Evolutionary conservation across 2,329 filamentous ascomycete genomes (phyloP).

Genomic region (Metarhizium album): DNA sequence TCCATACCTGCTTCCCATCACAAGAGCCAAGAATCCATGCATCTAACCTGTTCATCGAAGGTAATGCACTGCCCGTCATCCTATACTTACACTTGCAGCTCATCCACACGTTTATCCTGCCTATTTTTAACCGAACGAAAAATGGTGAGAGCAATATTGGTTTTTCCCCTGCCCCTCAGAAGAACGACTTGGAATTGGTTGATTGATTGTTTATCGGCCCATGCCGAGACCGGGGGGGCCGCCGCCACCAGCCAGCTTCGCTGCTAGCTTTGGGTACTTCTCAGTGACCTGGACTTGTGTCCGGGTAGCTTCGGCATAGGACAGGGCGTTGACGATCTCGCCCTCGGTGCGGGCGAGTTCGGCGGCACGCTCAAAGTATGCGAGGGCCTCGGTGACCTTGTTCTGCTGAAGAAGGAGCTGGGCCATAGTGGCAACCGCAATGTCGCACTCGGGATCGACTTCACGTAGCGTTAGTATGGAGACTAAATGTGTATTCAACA

Average conservation of each 20-base stretch:
- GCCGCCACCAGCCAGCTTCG: slow-evolving; percentile 43
- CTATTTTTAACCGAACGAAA: not conserved
- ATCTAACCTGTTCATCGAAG: not conserved
- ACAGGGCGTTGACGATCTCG: slow-evolving; percentile 92
- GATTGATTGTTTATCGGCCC: slow-evolving; percentile 20
- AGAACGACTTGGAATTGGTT: not conserved
- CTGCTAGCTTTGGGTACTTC: slow-evolving; percentile 72
- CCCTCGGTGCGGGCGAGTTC: slow-evolving; percentile 90
- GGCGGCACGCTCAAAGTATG: slow-evolving; percentile 93
- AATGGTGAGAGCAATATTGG: not conserved
- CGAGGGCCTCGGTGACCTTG: slow-evolving; percentile 88
- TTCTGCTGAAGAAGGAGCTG: slow-evolving; percentile 95
- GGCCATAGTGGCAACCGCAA: slow-evolving; percentile 96
- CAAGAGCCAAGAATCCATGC: not conserved
- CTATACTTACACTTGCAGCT: slow-evolving; percentile 1
- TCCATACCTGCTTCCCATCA: not conserved
- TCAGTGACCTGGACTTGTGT: slow-evolving; percentile 90
- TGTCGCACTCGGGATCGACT: slow-evolving; percentile 98
- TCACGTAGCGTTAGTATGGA: slow-evolving; percentile 24
- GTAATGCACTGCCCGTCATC: not conserved
- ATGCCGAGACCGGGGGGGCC: slow-evolving; percentile 26
- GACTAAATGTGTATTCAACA: not conserved
- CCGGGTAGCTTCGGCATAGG: slow-evolving; percentile 91
- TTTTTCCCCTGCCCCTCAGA: not conserved
- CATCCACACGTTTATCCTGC: not conserved